phyloP scores from a whole-genome alignment of 495 filamentous ascomycete species.

The Extremus antarcticus region DNA sequence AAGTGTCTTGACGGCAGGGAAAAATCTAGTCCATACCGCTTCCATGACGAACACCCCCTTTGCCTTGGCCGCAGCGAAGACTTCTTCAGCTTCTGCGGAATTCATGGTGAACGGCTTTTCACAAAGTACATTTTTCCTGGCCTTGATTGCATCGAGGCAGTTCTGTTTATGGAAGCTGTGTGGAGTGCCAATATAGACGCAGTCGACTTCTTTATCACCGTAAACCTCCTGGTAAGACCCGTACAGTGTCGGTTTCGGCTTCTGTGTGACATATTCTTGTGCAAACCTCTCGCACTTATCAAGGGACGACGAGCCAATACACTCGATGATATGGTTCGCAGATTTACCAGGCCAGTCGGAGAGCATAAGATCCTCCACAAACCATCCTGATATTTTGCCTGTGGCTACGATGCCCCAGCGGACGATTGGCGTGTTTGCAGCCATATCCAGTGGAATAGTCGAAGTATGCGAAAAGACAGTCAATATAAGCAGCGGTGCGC shows the following conservation, averaged over 20 bases:
- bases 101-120: conserved; percentile 38
- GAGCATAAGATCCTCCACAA: conserved; percentile 24
- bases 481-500: no score
- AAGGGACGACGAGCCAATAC: conserved; percentile 28
- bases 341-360: conserved; percentile 16
- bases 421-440: conserved; percentile 2
- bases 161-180: conserved; percentile 34
- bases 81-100: conserved; percentile 28
- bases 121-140: conserved; percentile 35
- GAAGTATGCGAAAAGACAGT: no score
- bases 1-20: conserved; percentile 15
- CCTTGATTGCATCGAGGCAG: conserved; percentile 34
- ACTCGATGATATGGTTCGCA: conserved; percentile 27
- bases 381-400: conserved; percentile 26
- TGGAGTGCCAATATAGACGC: conserved; percentile 38
- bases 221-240: conserved; percentile 29
- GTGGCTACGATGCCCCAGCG: conserved; percentile 18
- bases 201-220: conserved; percentile 31
- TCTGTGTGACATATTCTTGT: conserved; percentile 8
- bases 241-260: conserved; percentile 22
- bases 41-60: conserved; percentile 37
- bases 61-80: conserved; percentile 32
- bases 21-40: conserved; percentile 26
- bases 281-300: conserved; percentile 27
- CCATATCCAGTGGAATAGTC: no score